Conservation (phyloP, 1,284 basidiomycete species). For the Marasmius sp. region DNA sequence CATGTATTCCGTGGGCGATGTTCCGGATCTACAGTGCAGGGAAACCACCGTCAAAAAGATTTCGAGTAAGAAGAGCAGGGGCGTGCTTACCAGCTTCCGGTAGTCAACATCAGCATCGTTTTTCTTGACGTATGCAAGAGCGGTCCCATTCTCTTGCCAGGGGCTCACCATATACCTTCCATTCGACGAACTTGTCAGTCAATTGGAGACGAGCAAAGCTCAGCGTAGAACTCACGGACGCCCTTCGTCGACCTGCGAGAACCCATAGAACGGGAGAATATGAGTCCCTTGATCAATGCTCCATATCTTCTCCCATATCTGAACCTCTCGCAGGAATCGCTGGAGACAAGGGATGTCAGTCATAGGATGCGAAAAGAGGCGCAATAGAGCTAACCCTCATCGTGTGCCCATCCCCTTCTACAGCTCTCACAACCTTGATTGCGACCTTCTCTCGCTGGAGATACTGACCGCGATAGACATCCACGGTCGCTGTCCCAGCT, state of each 20-base stretch:
- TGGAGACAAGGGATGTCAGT: conserved; percentile 18
- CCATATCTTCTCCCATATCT: conserved; percentile 55
- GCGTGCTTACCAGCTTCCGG: conserved; percentile 33
- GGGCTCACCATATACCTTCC: conserved; percentile 54
- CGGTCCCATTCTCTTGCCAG: conserved; percentile 54
- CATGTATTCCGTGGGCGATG: conserved; percentile 44
- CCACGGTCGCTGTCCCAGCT: conserved; percentile 45
- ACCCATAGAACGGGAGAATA: conserved; percentile 57
- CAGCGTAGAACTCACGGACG: conserved; percentile 38
- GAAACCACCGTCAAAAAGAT: conserved; percentile 1
- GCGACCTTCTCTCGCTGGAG: conserved; percentile 51
- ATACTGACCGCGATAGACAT: conserved; percentile 53
- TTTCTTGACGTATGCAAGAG: conserved; percentile 42
- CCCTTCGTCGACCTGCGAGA: conserved; percentile 48
- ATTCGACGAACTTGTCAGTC: not conserved
- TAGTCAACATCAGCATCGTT: conserved; percentile 39
- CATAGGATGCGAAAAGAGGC: not conserved
- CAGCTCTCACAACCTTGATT: conserved; percentile 51
- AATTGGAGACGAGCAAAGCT: not conserved
- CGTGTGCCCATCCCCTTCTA: conserved; percentile 43
- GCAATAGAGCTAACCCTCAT: conserved; percentile 29
- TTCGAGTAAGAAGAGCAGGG: not conserved
- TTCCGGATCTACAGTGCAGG: conserved; percentile 37
- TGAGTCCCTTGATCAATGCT: conserved; percentile 46
- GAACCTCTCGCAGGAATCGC: conserved; percentile 51